Evolutionary conservation across 805 yeast species (phyloP), one percentile per base, ranked within the genome.

Genomic region (Limtongozyma cylindracea): DNA sequence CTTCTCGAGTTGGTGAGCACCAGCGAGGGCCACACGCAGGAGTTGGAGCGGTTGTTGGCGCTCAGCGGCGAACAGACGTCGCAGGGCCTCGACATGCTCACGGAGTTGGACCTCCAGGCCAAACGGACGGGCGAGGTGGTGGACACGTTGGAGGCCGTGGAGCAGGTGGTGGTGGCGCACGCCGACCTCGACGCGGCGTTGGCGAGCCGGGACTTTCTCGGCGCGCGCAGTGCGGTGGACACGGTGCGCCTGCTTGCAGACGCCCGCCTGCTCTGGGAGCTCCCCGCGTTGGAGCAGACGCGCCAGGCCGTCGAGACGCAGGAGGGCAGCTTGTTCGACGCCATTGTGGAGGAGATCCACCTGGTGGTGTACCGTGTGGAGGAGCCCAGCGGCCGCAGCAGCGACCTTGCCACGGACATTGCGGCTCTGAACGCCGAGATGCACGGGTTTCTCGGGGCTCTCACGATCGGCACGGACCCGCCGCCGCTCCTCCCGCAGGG

Each of bases 291-390:
- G 39, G 35, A 38, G 9, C 47, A 61, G 9, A 41, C 63, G 5
- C 61, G 55, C 25, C 54, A 45, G 19, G 61, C 60, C 28, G 44
- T 71, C 10, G 60, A 61, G 22, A 35, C 47, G 3, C 80, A 68
- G 29, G 54, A 60, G 10, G 62, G 61, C 25, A 55, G 58, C 19
- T 45, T 82, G 14, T 69, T 71, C 33, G 78, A 69, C 21, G 61
- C 62, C 29, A 48, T 82, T 11, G 48, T 74, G n/a, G 91, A 74
- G 29, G 92, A 80, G 34, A 45, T 78, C 19, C 67, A 63, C 26
- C 57, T 54, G 21, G 69, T 74, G 25, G 47, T 74, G n/a, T 76
- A 69, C 33, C 47, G 71, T 19, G 65, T 62, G 31, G 29, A 29
- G n/a, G n/a, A n/a, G n/a, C n/a, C n/a, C n/a, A n/a, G n/a, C n/a